phyloP scores from a whole-genome alignment of 2,329 filamentous ascomycete species.

The Nothophoma quercina region DNA sequence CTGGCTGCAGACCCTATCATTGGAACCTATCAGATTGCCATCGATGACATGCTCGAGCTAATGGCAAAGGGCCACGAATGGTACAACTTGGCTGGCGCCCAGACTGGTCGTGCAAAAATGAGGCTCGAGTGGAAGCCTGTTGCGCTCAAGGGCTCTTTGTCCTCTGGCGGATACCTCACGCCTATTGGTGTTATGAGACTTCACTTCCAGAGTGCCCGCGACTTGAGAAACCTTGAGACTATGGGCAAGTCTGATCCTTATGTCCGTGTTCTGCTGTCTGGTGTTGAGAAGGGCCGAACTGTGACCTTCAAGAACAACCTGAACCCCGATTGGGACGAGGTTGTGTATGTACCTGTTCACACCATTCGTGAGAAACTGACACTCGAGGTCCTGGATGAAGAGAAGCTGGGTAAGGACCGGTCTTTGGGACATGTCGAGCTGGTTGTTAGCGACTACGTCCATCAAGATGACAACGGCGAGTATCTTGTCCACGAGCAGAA shows the following conservation, averaged over 20 bases:
- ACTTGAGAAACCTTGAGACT: constrained; percentile 90
- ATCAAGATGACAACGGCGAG: constrained; percentile 79
- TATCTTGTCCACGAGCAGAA: constrained; percentile 83
- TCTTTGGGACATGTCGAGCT: constrained; percentile 84
- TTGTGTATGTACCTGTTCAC: constrained; percentile 92
- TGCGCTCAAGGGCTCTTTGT: constrained; percentile 77
- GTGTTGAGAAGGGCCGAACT: constrained; percentile 87
- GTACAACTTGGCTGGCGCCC: constrained; percentile 85
- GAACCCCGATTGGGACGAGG: constrained; percentile 94
- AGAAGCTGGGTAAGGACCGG: constrained; percentile 89
- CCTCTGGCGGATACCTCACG: constrained; percentile 86
- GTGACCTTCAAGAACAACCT: constrained; percentile 97
- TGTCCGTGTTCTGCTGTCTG: constrained; percentile 84
- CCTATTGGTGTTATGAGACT: constrained; percentile 95
- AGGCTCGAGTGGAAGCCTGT: constrained; percentile 95
- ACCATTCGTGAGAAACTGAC: constrained; percentile 81
- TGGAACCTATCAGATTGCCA: constrained; percentile 92
- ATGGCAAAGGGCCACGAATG: constrained; percentile 95
- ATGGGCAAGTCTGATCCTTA: constrained; percentile 98
- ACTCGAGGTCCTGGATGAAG: constrained; percentile 95
- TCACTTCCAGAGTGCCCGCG: constrained; percentile 83
- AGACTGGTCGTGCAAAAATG: constrained; percentile 88
- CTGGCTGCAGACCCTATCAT: constrained; percentile 82
- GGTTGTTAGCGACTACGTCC: constrained; percentile 77
- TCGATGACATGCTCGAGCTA: constrained; percentile 90